Base-by-base conservation (phyloP, 768 basidiomycete genomes). In the Trametes elegans region DNA sequence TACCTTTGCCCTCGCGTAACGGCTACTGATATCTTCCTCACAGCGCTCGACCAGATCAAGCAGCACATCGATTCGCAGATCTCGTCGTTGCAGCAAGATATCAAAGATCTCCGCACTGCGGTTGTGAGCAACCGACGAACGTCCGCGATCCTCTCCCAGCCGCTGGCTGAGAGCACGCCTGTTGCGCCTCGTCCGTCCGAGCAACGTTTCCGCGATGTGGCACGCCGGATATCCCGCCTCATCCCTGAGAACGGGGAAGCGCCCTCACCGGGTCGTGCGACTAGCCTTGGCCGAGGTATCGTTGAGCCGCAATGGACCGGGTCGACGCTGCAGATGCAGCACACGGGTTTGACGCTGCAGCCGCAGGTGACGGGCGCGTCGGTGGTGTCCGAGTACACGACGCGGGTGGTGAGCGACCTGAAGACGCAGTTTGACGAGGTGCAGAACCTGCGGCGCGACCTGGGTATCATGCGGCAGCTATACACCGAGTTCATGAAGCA, bases 11-110 rank as follows among this genome's bases (percentile, higher is more conserved):
- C n/a, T 31, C n/a, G 23, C 58, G 29, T 6, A 24, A 52, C 23
- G 49, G 10, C 5, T 16, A 5, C 26, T 32, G 10, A 23, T 14
- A 9, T 6, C 23, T 32, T 48, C 7, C 34, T 14, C 14, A 18
- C 63, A 99, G 96, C 93, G 21, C 85, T 98, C 50, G 95, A 99
- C 71, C 96, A 98, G 69, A 96, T 99, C 70, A 98, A 96, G 68
- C 93, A 98, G 66, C 96, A 99, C 68, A 95, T 99, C 62, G 96
- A 99, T 65, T 65, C 83, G 2, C 94, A 96, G 64, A 95, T 99
- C 58, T 85, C 90, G 0, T 75, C 75, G 0, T 75, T 99, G 16
- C 84, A 91, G 27, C 87, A 88, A 60, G 94, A 98, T 55, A 81
- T 98, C 71, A 93, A 93, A 62, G 95, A 98, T 36, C 80, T 98